phyloP scores from a whole-genome alignment of 192 early-diverging fungal genomes.

The Pilobolus umbonatus region DNA sequence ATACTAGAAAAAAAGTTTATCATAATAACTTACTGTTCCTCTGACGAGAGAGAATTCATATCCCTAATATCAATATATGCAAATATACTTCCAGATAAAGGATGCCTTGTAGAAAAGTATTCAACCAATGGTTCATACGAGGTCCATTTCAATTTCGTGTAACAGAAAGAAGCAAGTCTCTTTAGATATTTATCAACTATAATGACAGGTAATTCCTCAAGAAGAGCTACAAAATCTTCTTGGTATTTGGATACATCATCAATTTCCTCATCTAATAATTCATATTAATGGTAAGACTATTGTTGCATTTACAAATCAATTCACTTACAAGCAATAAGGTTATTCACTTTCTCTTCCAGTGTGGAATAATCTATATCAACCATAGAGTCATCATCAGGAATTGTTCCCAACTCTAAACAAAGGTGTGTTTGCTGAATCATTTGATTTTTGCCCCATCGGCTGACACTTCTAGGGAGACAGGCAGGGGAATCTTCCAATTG shows the following conservation, averaged over 20 bases:
- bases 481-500: neutral
- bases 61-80: neutral
- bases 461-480: neutral
- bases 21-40: conserved; percentile 15
- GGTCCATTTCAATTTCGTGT: conserved; percentile 2
- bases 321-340: too few species aligned
- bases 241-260: neutral
- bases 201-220: conserved; percentile 7
- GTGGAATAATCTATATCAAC: too few species aligned
- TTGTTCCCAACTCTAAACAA: conserved; percentile 1
- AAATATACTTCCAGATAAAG: conserved; percentile 40
- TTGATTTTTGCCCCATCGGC: neutral
- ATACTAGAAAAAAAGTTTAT: neutral
- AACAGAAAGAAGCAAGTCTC: conserved; percentile 12
- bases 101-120: conserved; percentile 36
- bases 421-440: conserved; percentile 11
- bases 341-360: too few species aligned
- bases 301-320: too few species aligned
- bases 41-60: conserved; percentile 5
- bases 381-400: neutral
- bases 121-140: conserved; percentile 31
- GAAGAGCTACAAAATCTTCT: conserved; percentile 5
- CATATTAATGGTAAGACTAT: too few species aligned
- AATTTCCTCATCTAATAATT: conserved; percentile 10
- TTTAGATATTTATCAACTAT: conserved; percentile 31